phyloP scores from a whole-genome alignment of 2,329 filamentous ascomycete species.

The Pleomassaria siparia region DNA sequence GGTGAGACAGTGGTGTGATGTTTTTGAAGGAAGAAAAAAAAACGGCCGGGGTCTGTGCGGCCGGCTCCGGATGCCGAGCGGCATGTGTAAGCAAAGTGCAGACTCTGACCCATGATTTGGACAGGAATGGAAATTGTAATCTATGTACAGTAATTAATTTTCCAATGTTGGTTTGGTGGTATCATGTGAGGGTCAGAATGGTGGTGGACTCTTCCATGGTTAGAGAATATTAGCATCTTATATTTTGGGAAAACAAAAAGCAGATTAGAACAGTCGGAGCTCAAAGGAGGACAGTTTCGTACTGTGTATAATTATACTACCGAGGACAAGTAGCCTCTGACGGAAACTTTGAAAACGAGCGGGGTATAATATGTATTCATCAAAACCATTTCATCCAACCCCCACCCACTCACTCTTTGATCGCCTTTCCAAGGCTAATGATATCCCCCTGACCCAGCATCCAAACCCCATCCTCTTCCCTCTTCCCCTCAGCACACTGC shows the following conservation, averaged over 20 bases:
- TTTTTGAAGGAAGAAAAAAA: too few species aligned
- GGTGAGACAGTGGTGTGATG: conserved; percentile 1
- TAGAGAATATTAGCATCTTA: too few species aligned
- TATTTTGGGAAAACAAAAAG: too few species aligned
- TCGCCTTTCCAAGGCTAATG: conserved; percentile 60
- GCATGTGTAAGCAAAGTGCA: neutral
- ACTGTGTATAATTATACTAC: too few species aligned
- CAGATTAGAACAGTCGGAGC: too few species aligned
- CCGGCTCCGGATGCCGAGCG: neutral
- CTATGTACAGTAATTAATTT: neutral
- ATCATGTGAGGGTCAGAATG: too few species aligned
- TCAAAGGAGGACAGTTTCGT: too few species aligned
- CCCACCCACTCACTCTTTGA: neutral
- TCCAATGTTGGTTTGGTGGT: too few species aligned
- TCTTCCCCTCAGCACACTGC: conserved; percentile 54
- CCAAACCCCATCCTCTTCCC: conserved; percentile 63
- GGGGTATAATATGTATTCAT: too few species aligned
- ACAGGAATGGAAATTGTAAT: neutral
- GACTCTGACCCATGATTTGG: neutral
- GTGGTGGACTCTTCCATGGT: too few species aligned
- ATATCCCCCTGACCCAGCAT: conserved; percentile 63
- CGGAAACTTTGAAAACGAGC: too few species aligned
- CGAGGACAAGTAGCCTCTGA: too few species aligned
- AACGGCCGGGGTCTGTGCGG: neutral
- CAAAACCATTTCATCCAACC: neutral